Evolutionary conservation across 163 green algal genomes (phyloP).

Genomic region (Scenedesmus sp.): DNA sequence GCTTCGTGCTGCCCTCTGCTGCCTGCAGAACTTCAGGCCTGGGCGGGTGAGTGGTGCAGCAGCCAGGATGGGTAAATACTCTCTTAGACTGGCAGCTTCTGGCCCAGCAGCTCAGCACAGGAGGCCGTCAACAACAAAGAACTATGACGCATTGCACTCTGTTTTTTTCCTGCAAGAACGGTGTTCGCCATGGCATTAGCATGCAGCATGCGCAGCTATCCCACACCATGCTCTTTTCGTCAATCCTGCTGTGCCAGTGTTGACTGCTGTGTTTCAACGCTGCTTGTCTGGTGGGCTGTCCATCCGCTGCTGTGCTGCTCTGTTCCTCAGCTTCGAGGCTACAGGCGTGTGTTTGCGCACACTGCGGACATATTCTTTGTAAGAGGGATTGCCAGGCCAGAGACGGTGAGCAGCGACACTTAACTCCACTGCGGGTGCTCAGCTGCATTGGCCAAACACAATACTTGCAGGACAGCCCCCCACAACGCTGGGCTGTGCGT

Average conservation of each 20-base stretch:
- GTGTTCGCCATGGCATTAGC: too few species aligned
- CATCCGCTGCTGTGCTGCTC: not conserved
- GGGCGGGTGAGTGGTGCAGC: not conserved
- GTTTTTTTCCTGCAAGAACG: too few species aligned
- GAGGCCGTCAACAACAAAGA: too few species aligned
- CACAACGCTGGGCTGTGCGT: not conserved
- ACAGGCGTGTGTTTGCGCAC: slow-evolving; percentile 89
- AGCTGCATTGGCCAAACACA: not conserved
- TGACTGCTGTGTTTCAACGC: not conserved
- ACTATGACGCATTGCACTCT: too few species aligned
- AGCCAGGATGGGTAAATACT: not conserved
- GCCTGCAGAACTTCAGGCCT: slow-evolving; percentile 19
- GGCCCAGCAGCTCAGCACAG: too few species aligned
- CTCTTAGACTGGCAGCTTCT: too few species aligned
- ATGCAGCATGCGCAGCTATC: too few species aligned
- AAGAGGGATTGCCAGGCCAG: slow-evolving; percentile 84
- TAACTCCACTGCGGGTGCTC: not conserved
- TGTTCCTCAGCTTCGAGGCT: slow-evolving; percentile 70
- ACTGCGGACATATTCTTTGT: slow-evolving; percentile 88
- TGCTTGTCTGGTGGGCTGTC: not conserved
- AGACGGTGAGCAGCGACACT: slow-evolving; percentile 70
- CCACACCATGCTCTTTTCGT: too few species aligned
- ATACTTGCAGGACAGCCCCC: not conserved
- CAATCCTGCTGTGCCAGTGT: too few species aligned
- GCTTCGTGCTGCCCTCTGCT: not conserved